Base-by-base conservation (phyloP, 179 eudicot genomes). In the Gypsophila paniculata region DNA sequence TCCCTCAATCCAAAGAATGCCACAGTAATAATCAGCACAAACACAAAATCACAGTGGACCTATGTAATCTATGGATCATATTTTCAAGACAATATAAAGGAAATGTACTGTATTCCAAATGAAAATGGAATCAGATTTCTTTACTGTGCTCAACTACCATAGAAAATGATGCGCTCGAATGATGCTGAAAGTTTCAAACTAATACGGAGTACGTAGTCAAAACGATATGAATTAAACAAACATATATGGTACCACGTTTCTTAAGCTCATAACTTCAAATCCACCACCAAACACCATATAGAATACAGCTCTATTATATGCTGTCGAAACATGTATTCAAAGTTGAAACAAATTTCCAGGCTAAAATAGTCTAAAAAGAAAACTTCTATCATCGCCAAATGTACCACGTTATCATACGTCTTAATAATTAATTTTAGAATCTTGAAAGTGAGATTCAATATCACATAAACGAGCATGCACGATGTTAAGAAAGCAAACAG, bases 291-390 rank as follows among this genome's bases (percentile, higher is more conserved):
- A 61, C 51, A 62, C 22, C 22, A n/a, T 51, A 73, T 36, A 38
- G 71, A 64, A 38, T 21, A 73, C 19, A 17, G 61, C 62, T 64
- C 21, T 12, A 51, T 15, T 26, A 15, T 15, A 25, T 23, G 53
- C 67, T 49, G 39, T 67, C 8, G 57, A 70, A 70, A 70, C 55
- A n/a, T 19, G 62, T 36, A 70, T 34, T 17, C 1, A 52, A 67
- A 65, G 29, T n/a, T 58, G 57, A 73, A 38, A 55, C 46, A 21
- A 59, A 11, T 58, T 60, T 3, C 29, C 53, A 22, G 67, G 53
- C 14, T 18, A 8, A 34, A 25, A 55, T 60, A 61, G 68, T 53
- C 51, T 12, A 6, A 51, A 52, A 69, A 54, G 64, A 46, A 25
- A 70, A 70, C 26, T 29, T n/a, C n/a, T n/a, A n/a, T n/a, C n/a